These are phyloP conservation scores for Lactarius akahatsu DNA, from an alignment of 768 basidiomycete genomes.

Conservation along the genomic window DNA sequence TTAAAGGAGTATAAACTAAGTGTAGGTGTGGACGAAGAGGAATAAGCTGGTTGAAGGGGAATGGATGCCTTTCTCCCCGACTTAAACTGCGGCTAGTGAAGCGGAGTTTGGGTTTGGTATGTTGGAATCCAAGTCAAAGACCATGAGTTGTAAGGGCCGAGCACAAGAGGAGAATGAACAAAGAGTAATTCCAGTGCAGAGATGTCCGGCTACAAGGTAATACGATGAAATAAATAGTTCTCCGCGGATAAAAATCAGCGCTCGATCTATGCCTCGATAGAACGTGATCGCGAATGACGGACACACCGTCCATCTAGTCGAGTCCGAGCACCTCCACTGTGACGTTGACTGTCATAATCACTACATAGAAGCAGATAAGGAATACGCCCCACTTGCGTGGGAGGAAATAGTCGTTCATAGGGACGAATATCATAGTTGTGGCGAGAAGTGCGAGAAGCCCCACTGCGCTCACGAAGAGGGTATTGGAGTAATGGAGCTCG, in stretches of 20 bases:
- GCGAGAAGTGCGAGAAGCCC: constrained; percentile 78
- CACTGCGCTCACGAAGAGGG: constrained; percentile 78
- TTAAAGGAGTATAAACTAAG: constrained; percentile 16
- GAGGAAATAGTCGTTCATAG: constrained; percentile 78
- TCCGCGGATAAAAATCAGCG: constrained; percentile 12
- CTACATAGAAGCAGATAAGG: constrained; percentile 69
- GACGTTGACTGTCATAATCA: constrained; percentile 77
- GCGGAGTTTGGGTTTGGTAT: constrained; percentile 28
- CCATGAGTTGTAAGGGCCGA: background rate
- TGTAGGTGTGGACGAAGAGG: constrained; percentile 12
- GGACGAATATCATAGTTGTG: constrained; percentile 79
- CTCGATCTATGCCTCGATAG: background rate
- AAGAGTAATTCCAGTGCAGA: background rate
- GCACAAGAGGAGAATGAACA: background rate
- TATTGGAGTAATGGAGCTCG: constrained; percentile 73
- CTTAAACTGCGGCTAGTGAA: constrained; percentile 22
- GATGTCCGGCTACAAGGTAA: constrained; percentile 11
- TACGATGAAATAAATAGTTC: constrained; percentile 12
- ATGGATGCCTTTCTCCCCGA: constrained; percentile 12
- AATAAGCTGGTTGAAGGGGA: constrained; percentile 9
- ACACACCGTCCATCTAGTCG: constrained; percentile 16
- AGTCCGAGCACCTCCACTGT: constrained; percentile 61
- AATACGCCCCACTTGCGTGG: constrained; percentile 80
- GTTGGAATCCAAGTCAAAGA: constrained; percentile 21
- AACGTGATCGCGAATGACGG: background rate